Base-by-base conservation (phyloP, 2,329 filamentous ascomycete species). In the Zymoseptoria crescenta region DNA sequence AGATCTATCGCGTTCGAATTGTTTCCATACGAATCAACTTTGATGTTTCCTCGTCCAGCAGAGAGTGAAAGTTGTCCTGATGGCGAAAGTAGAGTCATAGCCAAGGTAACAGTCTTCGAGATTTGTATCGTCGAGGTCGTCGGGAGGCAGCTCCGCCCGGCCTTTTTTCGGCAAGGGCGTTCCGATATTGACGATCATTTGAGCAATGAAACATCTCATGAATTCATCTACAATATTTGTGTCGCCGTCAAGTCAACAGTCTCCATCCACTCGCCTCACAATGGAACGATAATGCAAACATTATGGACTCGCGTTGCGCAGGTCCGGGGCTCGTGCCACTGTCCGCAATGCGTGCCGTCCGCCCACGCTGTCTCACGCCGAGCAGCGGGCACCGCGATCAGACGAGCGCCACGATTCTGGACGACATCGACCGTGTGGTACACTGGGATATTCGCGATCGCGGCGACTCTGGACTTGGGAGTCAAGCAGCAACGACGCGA, bases 271-370 rank as follows among this genome's bases (percentile, higher is more conserved):
- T 45, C 35, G 10, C 35, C 35, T 52, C 52, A 63, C 51, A 41
- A 66, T 67, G 65, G 51, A 49, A 35, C 57, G 55, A 73, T 72
- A 69, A 91, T 91, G 88, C 83, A 83, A 74, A 79, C 80, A 64
- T 72, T 89, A 66, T 87, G 86, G 85, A 85, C 83, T 73, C 82
- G 85, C 76, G 82, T 83, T 75, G 79, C 81, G 68, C 82, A 82
- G 79, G 80, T 80, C 75, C 82, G 81, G 74, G 73, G 73, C 64
- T 79, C 81, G 67, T 87, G 84, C 75, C 80, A 80, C 74, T 88
- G 85, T 75, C 78, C 81, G 65, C 77, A 82, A 68, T 88, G 85
- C 74, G 74, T 82, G 56, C 79, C 80, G 58, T 75, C 66, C 5
- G 76, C 77, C 60, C 73, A 75, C 51, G 67, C 65, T 19, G 59